Base-by-base conservation (phyloP, 2,329 filamentous ascomycete genomes). In the Fusarium nanum region DNA sequence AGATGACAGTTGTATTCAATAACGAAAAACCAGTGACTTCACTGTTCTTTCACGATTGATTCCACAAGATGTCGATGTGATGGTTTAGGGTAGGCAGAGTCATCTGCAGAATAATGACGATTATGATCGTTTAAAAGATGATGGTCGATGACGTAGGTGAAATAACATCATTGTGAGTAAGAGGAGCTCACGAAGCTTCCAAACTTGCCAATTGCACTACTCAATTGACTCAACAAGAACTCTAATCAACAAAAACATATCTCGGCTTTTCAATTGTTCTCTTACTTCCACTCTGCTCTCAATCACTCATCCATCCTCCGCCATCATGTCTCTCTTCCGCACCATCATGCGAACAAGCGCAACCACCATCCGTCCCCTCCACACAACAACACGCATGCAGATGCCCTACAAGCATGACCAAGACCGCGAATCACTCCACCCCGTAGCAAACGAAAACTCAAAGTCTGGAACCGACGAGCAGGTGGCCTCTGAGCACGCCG, bases 381-480 rank as follows among this genome's bases (percentile, higher is more conserved):
- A 82, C 73, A 72, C 74, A 32, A 77, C 80, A 0, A 20, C 76
- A 3, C 45, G 62, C 23, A 34, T 70, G 14, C 68, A 70, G 11
- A 44, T 67, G 6, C 77, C 85, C 6, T 86, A 86, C 77, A 88
- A 88, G 68, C 81, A 86, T 73, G 78, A 82, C 53, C 83, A 86
- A 70, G 85, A 90, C 76, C 86, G 88, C 54, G 85, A 91, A 68
- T 84, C 85, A 5, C 84, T 97, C 34, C 87, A 91, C 62, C 89
- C 91, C 0, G 84, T 87, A 34, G 80, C 86, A 4, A 88, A 86
- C 56, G 92, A 97, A 77, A 88, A 90, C 79, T 88, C 88, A 60
- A 88, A 91, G 76, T 89, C 88, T 52, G 91, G 88, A 6, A 88
- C 87, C 0, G 92, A 91, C 72, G 83, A 89, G 47, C 84, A 87